A percentile compares a stretch with the other conserved stretches of the same genome.
phyloP scores from a whole-genome alignment of 225 moss, liverwort and hornwort species.

The Bryum argenteum region DNA sequence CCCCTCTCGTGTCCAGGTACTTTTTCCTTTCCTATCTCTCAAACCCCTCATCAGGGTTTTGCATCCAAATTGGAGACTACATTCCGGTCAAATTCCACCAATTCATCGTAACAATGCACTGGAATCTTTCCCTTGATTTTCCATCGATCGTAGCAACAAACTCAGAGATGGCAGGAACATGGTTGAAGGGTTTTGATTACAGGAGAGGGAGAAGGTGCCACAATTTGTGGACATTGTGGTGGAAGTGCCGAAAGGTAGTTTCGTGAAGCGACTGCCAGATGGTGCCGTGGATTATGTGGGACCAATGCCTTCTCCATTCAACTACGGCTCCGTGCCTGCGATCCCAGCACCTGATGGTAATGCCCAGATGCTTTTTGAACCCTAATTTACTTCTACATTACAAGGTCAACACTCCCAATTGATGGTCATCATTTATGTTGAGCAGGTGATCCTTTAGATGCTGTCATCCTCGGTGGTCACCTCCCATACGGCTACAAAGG shows the following conservation, averaged over 20 bases:
- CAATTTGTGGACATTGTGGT: constrained; percentile 62
- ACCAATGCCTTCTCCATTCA: constrained; percentile 67
- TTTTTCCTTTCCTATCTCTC: constrained; percentile 2
- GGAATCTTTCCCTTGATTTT: too few relatives aligned
- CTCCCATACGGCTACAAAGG: constrained; percentile 64
- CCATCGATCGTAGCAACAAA: background rate
- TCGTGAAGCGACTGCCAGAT: constrained; percentile 60
- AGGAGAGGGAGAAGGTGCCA: constrained; percentile 52
- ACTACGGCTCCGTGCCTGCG: constrained; percentile 68
- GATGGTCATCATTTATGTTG: background rate
- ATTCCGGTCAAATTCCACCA: constrained; percentile 1
- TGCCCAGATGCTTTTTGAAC: background rate
- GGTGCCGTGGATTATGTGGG: constrained; percentile 60
- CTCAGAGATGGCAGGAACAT: constrained; percentile 51
- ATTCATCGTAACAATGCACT: too few relatives aligned
- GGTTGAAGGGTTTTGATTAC: constrained; percentile 53
- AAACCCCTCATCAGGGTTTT: background rate
- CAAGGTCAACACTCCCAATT: background rate
- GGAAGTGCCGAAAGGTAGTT: constrained; percentile 69
- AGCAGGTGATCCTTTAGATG: constrained; percentile 68
- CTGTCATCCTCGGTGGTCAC: constrained; percentile 57
- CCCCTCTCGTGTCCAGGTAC: constrained; percentile 44
- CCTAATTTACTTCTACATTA: background rate
- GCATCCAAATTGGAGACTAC: too few relatives aligned
- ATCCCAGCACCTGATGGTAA: constrained; percentile 68